Conservation (phyloP, 1,139 yeast species). For the Hanseniaspora sp. region DNA sequence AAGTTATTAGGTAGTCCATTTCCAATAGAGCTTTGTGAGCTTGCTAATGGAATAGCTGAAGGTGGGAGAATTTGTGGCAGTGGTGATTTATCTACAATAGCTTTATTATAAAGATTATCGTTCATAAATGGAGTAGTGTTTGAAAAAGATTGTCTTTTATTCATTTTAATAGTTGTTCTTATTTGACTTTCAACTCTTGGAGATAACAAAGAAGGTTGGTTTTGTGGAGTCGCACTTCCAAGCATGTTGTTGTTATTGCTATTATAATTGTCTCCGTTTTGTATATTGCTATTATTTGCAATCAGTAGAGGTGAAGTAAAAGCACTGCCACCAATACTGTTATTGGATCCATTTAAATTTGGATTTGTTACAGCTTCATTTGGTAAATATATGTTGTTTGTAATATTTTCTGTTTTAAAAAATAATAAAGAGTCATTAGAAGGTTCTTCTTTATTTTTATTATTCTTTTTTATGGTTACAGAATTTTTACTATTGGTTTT, state of each 20-base stretch:
- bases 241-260: background rate
- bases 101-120: background rate
- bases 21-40: no score
- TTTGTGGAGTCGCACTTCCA: background rate
- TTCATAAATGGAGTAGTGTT: background rate
- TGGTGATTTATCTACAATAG: background rate
- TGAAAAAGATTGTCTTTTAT: background rate
- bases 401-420: no score
- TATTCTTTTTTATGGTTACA: background rate
- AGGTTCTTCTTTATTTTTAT: no score
- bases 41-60: background rate
- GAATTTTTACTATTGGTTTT: no score
- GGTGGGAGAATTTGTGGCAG: background rate
- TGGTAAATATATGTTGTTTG: background rate
- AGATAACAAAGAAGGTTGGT: background rate
- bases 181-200: slow-evolving; percentile 6
- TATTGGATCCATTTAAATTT: background rate
- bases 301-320: slow-evolving; percentile 4
- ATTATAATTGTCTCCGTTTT: background rate
- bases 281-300: background rate
- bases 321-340: background rate
- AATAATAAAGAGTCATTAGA: no score
- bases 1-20: background rate
- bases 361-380: background rate
- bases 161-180: slow-evolving; percentile 2